Base-by-base conservation (phyloP, 192 early-diverging fungal genomes). In the Mortierella claussenii region DNA sequence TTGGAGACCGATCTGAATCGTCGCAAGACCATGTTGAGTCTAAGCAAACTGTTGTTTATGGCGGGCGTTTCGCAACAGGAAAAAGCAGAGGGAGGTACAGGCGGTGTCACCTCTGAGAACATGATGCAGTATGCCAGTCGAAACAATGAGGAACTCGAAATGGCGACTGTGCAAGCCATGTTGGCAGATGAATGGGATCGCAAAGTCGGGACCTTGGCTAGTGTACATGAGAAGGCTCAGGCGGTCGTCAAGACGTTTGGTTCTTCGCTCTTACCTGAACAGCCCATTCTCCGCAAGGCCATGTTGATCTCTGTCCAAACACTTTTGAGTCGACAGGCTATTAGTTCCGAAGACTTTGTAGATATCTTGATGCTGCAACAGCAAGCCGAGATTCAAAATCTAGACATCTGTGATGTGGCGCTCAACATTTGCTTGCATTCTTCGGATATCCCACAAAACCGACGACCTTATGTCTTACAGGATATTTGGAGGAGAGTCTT, bases 401-500 rank as follows among this genome's bases (percentile, higher is more conserved):
- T 67, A 11, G 64, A 76, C 13, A 49, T 76, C 0, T 52, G 37
- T 2, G 73, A 67, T 37, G 46, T 59, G 7, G 51, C 65, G 2
- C 64, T 76, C 1, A 56, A 44, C 18, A 76, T 76, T 13, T 76
- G 73, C 33, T 34, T 76, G 9, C 37, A 76, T 28, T 59, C 73
- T 6, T 43, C 64, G 0, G 73, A 76, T 40, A 76, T 76, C 21
- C 73, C 64, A 2, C 58, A 76, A 32, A 76, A 49, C 47, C 73
- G 73, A 7, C 64, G 73, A 21, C 64, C 58, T 3, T 59, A 76
- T 50, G 64, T 67, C 12, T 31, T 76, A 27, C 58, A 66, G 53
- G 73, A 76, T 44, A 66, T 76, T 11, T 76, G 73, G 73, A 63
- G 73, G n/a, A 20, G 73, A n/a, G 55, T 76, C 45, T 76, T 56